Base-by-base conservation (phyloP, 805 yeast genomes). In the Metschnikowia similis region DNA sequence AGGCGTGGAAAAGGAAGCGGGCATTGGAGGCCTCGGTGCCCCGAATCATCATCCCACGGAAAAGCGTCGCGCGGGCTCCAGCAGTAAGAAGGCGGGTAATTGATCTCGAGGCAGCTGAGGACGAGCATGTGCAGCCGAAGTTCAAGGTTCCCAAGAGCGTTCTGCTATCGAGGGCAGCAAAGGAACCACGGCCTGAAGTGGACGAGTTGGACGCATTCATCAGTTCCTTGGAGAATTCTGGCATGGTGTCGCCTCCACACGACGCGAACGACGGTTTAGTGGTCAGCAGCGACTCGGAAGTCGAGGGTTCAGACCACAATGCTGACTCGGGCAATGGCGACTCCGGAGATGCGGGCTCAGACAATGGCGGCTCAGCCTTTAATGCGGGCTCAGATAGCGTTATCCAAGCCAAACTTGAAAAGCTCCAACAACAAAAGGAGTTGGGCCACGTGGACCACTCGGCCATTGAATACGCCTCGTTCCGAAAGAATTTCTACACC, bases 401-500 rank as follows among this genome's bases (percentile, higher is more conserved):
- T 9, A 61, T 67, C 5, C 60, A 71, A 17, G 62, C 73, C 1
- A 69, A 74, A 45, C 59, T 75, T 41, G 67, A 70, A 30, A 67
- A 74, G 21, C 65, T 74, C 34, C 77, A 71, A 45, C 71, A 77
- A 56, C 78, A 77, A 47, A 79, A 85, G 56, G 75, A 74, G 32
- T 67, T 84, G 36, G 71, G 81, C 14, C 57, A 65, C 8, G 71
- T 82, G 41, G 77, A 79, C 51, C 78, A 79, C 55, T 60, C 74
- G 37, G 59, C 63, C 43, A 65, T 76, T 10, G 66, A 69, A 2
- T 75, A 84, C 53, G 77, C 70, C 30, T 77, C 82, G 0, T 83
- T 89, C 56, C 63, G 78, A 14, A 87, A 83, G 62, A 56, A 66
- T 8, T 85, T 90, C 58, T 89, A 87, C 61, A 65, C 67, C 1